phyloP scores from a whole-genome alignment of 257 asterid genomes.

The Solanum virginianum region DNA sequence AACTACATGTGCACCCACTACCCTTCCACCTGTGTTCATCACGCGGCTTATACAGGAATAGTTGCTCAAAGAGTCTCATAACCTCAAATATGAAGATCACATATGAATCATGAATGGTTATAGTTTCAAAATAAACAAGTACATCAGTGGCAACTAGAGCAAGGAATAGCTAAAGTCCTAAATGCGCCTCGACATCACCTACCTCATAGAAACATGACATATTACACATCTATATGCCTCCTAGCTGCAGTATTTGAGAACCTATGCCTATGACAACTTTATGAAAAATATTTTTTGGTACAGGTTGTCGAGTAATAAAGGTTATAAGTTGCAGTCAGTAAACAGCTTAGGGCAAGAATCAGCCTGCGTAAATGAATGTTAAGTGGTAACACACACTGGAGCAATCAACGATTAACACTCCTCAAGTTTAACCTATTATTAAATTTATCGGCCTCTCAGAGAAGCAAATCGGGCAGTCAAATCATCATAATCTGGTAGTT shows the following conservation, averaged over 20 bases:
- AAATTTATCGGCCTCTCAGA: constrained; percentile 42
- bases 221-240: not conserved
- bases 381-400: not conserved
- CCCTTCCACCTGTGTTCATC: not conserved
- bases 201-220: not conserved
- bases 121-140: not conserved
- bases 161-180: not conserved
- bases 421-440: not conserved
- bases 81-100: not conserved
- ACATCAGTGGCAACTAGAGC: not conserved
- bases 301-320: not conserved
- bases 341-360: not conserved
- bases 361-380: not conserved
- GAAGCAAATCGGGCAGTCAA: constrained; percentile 89
- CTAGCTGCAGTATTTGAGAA: not conserved
- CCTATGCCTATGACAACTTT: not conserved
- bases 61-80: not conserved
- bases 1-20: not conserved
- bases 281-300: not conserved
- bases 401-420: not conserved
- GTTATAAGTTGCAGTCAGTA: not conserved
- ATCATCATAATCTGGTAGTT: constrained; percentile 88
- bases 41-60: not conserved
- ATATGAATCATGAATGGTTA: not conserved
- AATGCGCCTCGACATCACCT: not conserved